Evolutionary conservation across 75 land plant genomes (phyloP), one percentile per base, ranked within the genome.

Genomic region (Cryptomeria japonica): DNA sequence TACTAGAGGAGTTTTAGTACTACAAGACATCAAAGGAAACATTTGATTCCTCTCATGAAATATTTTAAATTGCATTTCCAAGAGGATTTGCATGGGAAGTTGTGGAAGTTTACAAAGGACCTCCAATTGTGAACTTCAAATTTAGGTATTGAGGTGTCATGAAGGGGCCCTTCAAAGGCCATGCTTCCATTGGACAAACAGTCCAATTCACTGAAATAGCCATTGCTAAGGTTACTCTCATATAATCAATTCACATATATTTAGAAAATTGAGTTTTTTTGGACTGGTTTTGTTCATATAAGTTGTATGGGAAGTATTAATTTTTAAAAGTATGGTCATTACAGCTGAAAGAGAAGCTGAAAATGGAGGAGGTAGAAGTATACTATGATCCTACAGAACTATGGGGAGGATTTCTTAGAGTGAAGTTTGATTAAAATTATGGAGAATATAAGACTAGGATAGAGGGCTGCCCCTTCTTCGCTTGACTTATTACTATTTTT

Each of bases 81-180:
- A 88, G 95, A 0, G 97, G 97, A 19, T 97, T 97, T 87, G 94
- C 97, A 3, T 97, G 95, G 97, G 99, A 97, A 86, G 97, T 96
- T 61, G 39, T 93, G 5, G 85, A 84, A 28, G 96, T 97, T 42
- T 96, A 95, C 88, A 93, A 95, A 0, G 94, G 93, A 9, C 99
- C 97, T 0, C 99, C 96, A 5, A 77, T 86, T 80, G 94, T 97
- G 19, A 89, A 88, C 18, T 94, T 91, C 92, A 97, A 97, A 92
- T 97, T 89, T 87, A 86, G 97, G 90, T 97, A 97, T 70, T 97
- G 99, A 97, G 99, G 96, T 16, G 85, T 86, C 90, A 93, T 96
- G 89, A 96, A 95, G 34, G 99, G 99, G 1, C 90, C 94, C 41
- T 97, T 89, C 86, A 94, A 92, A 89, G 96, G 93, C 38, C 94